Conservation (phyloP, 768 basidiomycete species). For the Leccinum sublutescens region DNA sequence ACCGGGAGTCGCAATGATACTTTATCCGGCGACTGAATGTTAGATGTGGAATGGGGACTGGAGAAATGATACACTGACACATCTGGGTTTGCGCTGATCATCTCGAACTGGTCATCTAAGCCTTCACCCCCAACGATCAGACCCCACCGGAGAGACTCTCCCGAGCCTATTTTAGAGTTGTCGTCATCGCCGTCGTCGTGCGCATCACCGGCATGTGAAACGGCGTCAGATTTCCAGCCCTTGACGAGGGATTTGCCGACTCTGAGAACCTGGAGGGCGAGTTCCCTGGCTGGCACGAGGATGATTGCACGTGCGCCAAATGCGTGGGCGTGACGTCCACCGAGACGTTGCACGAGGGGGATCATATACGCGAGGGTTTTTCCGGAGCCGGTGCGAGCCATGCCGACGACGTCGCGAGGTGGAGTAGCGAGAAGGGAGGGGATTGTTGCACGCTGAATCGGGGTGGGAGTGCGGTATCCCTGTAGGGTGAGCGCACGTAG, state of each 20-base stretch:
- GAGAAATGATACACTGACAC: slow-evolving; percentile 57
- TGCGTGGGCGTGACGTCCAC: slow-evolving; percentile 71
- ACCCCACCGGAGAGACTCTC: slow-evolving; percentile 80
- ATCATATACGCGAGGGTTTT: slow-evolving; percentile 97
- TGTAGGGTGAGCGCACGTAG: slow-evolving; percentile 86
- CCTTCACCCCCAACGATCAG: slow-evolving; percentile 95
- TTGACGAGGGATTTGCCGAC: slow-evolving; percentile 94
- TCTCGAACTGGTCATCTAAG: slow-evolving; percentile 94
- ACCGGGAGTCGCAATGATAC: slow-evolving; percentile 97
- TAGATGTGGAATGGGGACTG: slow-evolving; percentile 8
- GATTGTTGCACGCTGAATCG: slow-evolving; percentile 90
- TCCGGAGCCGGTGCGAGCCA: slow-evolving; percentile 98
- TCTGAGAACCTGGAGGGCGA: slow-evolving; percentile 89
- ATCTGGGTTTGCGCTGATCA: slow-evolving; percentile 93
- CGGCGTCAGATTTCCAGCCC: slow-evolving; percentile 64
- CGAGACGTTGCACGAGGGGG: slow-evolving; percentile 84
- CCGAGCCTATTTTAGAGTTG: slow-evolving; percentile 45
- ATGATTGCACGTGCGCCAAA: slow-evolving; percentile 89
- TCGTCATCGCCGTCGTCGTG: slow-evolving; percentile 50
- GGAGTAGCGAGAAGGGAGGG: slow-evolving; percentile 81
- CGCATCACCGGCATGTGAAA: slow-evolving; percentile 72
- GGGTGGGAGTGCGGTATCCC: slow-evolving; percentile 93
- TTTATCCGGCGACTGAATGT: slow-evolving; percentile 32
- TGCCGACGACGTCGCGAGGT: slow-evolving; percentile 91
- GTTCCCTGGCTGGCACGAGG: slow-evolving; percentile 87